These are phyloP conservation scores for Haplosporangium sp. DNA, from an alignment of 371 early-diverging fungal genomes.

Conservation along the genomic window DNA sequence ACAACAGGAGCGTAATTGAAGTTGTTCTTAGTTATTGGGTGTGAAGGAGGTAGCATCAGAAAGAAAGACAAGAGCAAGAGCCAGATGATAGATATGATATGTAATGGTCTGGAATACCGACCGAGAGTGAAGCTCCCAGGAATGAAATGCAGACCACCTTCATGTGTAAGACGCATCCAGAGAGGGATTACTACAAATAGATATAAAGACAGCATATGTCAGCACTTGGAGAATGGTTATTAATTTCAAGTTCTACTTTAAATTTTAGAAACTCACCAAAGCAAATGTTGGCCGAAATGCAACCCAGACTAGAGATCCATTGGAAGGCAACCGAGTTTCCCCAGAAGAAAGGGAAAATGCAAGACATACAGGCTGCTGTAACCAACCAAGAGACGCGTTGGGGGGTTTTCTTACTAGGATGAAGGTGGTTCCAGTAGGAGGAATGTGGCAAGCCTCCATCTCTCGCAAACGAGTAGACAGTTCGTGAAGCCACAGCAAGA, in stretches of 20 bases:
- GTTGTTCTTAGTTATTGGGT: conserved; percentile 37
- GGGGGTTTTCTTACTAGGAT: conserved; percentile 32
- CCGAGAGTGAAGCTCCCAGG: conserved; percentile 40
- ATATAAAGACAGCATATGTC: background rate
- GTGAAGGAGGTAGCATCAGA: conserved; percentile 28
- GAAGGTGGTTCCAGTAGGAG: conserved; percentile 47
- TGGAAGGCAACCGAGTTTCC: conserved; percentile 39
- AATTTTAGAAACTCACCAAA: conserved; percentile 16
- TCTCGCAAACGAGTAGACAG: conserved; percentile 34
- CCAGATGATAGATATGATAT: conserved; percentile 32
- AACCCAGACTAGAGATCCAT: conserved; percentile 46
- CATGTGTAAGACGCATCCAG: conserved; percentile 41
- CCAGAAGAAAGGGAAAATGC: conserved; percentile 51
- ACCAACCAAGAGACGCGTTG: conserved; percentile 50
- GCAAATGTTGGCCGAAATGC: conserved; percentile 39
- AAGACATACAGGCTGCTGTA: conserved; percentile 29
- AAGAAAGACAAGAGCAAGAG: conserved; percentile 23
- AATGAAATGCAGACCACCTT: conserved; percentile 33
- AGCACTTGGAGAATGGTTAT: background rate
- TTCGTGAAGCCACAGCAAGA: conserved; percentile 26
- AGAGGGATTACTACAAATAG: conserved; percentile 28
- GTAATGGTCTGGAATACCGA: conserved; percentile 20
- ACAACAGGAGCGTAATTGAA: conserved; percentile 42
- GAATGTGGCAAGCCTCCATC: conserved; percentile 48
- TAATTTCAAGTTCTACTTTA: no score